Evolutionary conservation across 169 alveolate species (phyloP).

Genomic region (Pseudocohnilembus persalinus): DNA sequence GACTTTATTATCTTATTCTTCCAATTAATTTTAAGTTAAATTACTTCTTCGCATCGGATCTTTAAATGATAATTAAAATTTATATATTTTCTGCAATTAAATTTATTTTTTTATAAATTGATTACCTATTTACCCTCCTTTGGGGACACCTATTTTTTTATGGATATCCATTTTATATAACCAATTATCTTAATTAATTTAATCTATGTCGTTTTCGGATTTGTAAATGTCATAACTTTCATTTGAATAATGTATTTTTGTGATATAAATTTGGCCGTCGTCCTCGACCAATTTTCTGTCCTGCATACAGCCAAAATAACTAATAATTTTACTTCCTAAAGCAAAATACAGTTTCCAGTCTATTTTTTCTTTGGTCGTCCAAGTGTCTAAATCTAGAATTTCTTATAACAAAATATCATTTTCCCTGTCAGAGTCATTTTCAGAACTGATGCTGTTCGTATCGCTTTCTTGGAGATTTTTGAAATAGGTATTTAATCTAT

Average conservation of each 20-base stretch:
- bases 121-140: not conserved
- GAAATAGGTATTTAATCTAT: not conserved
- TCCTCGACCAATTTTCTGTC: not conserved
- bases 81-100: not conserved
- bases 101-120: no score
- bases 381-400: not conserved
- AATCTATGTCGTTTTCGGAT: not conserved
- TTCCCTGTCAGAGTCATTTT: not conserved
- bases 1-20: not conserved
- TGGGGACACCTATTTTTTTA: not conserved
- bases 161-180: not conserved
- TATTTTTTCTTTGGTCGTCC: not conserved
- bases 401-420: not conserved
- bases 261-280: no score
- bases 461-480: not conserved
- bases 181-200: not conserved
- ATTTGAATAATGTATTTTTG: not conserved
- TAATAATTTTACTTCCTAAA: not conserved
- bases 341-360: not conserved
- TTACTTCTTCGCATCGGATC: not conserved
- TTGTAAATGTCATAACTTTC: not conserved
- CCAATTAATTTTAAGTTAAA: not conserved
- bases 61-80: no score
- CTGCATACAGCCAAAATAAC: not conserved
- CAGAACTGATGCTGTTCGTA: not conserved